A percentile compares a stretch with the other conserved stretches of the same genome.
phyloP scores from a whole-genome alignment of 768 basidiomycete species.

The Zangia roseola region DNA sequence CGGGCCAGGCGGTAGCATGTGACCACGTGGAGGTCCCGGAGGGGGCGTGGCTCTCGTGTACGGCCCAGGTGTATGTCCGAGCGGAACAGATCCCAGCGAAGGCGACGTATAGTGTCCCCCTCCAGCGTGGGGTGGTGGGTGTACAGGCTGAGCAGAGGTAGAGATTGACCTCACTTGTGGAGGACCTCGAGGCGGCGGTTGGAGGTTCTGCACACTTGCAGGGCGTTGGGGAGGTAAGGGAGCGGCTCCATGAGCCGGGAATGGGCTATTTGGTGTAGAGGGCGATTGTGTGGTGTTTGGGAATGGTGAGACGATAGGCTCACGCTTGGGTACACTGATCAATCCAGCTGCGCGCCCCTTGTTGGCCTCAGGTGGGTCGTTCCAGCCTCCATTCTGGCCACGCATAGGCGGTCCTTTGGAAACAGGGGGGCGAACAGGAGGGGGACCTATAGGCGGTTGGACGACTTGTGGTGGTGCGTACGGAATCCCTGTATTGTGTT shows the following conservation, averaged over 20 bases:
- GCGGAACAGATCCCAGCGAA: conserved; percentile 24
- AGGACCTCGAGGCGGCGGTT: conserved; percentile 42
- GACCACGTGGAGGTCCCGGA: conserved; percentile 32
- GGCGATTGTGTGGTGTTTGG: conserved; percentile 56
- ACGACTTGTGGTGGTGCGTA: conserved; percentile 26
- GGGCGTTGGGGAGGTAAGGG: conserved; percentile 50
- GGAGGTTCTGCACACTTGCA: conserved; percentile 37
- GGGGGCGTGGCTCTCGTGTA: conserved; percentile 44
- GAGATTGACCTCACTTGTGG: conserved; percentile 30
- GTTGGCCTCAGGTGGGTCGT: conserved; percentile 68
- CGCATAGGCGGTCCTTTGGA: conserved; percentile 58
- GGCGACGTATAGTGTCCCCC: conserved; percentile 32
- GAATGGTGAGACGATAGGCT: conserved; percentile 87
- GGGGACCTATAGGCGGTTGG: conserved; percentile 38
- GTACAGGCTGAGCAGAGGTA: conserved; percentile 36
- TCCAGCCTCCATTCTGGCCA: conserved; percentile 82
- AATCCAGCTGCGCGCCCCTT: conserved; percentile 52
- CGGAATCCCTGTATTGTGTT: neutral
- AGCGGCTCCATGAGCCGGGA: conserved; percentile 34
- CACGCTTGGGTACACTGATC: conserved; percentile 50
- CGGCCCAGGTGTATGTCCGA: conserved; percentile 32
- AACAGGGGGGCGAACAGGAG: conserved; percentile 43
- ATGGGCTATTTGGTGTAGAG: conserved; percentile 51
- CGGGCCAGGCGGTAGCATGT: conserved; percentile 32
- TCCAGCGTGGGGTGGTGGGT: conserved; percentile 37